Conservation (phyloP, 345 rosid species). For the Toxicodendron radicans region DNA sequence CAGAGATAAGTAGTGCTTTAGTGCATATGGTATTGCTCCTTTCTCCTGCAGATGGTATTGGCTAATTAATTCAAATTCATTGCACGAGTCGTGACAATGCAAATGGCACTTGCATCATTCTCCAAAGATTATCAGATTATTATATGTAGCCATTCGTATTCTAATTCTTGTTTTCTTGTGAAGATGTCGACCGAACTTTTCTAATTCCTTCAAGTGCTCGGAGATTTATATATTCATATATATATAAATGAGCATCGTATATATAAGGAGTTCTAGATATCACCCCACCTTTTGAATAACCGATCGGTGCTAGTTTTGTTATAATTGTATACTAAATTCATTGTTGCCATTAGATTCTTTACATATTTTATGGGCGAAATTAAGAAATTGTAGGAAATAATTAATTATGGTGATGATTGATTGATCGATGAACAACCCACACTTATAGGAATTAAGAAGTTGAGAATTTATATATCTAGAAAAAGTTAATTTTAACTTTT, state of each 20-base stretch:
- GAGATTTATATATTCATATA: no score
- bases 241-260: constrained; percentile 3
- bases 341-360: not conserved
- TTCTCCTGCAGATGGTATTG: no score
- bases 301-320: not conserved
- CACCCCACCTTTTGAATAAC: not conserved
- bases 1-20: not conserved
- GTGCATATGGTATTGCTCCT: no score
- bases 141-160: not conserved
- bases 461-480: not conserved
- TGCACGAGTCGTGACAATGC: no score
- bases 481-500: no score
- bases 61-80: no score
- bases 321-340: not conserved
- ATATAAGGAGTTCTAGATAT: constrained; percentile 15
- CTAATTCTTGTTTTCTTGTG: not conserved
- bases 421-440: constrained; percentile 3
- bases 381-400: not conserved
- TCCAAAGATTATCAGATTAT: no score
- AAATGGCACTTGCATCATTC: no score
- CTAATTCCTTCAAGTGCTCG: not conserved
- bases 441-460: not conserved
- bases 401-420: no score
- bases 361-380: not conserved
- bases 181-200: not conserved